These are phyloP conservation scores for Austroboletus novae-zelandiae DNA, from an alignment of 1,284 basidiomycete species.

Conservation along the genomic window DNA sequence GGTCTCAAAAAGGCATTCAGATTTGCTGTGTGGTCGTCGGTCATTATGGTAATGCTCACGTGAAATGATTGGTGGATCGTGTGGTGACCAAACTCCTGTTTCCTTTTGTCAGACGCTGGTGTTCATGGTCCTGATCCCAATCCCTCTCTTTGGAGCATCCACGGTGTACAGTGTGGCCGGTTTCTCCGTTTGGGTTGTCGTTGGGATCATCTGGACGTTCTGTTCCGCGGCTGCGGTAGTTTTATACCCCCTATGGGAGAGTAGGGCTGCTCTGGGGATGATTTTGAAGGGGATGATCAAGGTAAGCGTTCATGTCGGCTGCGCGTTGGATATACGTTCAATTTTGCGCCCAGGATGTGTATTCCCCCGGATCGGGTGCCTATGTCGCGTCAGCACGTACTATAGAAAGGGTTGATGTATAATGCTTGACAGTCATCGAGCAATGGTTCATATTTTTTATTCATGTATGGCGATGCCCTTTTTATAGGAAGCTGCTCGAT, in stretches of 20 bases:
- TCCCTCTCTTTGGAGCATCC: slow-evolving; percentile 81
- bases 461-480: too few species aligned
- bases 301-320: slow-evolving; percentile 34
- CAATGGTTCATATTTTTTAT: too few species aligned
- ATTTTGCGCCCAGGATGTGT: slow-evolving; percentile 41
- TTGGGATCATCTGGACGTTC: slow-evolving; percentile 85
- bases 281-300: slow-evolving; percentile 65
- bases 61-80: neutral
- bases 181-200: slow-evolving; percentile 72
- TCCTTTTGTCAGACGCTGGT: slow-evolving; percentile 49
- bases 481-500: too few species aligned
- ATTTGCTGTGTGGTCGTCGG: slow-evolving; percentile 72
- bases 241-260: slow-evolving; percentile 85
- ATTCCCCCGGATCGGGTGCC: slow-evolving; percentile 50
- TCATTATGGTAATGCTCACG: slow-evolving; percentile 54
- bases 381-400: slow-evolving; percentile 26
- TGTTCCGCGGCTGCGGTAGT: slow-evolving; percentile 73
- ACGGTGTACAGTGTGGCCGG: slow-evolving; percentile 69
- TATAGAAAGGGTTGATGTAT: slow-evolving; percentile 2
- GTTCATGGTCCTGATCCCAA: slow-evolving; percentile 70
- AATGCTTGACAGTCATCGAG: neutral
- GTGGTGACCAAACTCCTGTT: slow-evolving; percentile 5
- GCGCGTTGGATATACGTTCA: neutral
- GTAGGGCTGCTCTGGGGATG: slow-evolving; percentile 57
- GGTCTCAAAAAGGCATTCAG: slow-evolving; percentile 69